Evolutionary conservation across 2,329 filamentous ascomycete species (phyloP).

Genomic region (Talaromyces sp.): DNA sequence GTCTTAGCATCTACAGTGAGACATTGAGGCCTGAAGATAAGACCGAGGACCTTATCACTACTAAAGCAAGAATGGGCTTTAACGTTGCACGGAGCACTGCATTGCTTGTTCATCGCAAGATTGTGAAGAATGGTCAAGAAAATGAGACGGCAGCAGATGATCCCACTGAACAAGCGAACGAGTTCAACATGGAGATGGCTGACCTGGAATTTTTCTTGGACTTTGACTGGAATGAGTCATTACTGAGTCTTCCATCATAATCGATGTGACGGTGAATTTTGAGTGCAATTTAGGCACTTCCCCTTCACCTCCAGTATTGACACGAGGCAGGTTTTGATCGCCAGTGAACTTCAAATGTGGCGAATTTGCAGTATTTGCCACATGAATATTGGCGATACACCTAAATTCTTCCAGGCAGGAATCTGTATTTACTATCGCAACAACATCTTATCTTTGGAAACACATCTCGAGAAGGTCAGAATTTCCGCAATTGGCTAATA

Average conservation of each 20-base stretch:
- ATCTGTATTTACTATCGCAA: no score
- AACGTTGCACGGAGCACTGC: constrained; percentile 8
- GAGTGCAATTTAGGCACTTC: background rate
- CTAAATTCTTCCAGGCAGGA: no score
- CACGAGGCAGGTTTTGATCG: background rate
- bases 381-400: no score
- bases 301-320: no score
- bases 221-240: constrained; percentile 9
- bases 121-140: background rate
- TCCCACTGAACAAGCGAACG: background rate
- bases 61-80: constrained; percentile 7
- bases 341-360: no score
- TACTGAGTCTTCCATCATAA: background rate
- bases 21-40: background rate
- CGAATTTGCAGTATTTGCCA: no score
- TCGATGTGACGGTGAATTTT: background rate
- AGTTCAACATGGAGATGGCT: background rate
- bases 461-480: no score
- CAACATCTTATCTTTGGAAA: no score
- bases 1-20: constrained; percentile 7
- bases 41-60: background rate
- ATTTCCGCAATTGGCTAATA: no score
- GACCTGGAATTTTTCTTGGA: constrained; percentile 4
- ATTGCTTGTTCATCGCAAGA: background rate
- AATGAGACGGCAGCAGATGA: background rate